Evolutionary conservation across 495 filamentous ascomycete species (phyloP).

Genomic region (Cudoniella acicularis): DNA sequence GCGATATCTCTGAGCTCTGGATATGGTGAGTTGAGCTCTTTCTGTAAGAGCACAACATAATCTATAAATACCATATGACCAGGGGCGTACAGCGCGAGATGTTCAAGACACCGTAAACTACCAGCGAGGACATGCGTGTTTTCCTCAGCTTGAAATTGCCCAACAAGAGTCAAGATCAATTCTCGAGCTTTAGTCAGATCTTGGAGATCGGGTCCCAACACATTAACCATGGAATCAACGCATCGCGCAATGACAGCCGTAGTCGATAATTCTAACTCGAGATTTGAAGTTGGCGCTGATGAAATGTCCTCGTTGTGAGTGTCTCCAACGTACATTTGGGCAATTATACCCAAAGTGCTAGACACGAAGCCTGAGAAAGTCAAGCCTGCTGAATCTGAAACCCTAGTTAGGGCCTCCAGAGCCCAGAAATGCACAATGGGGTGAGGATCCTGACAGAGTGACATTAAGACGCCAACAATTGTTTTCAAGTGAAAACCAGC

Average conservation of each 20-base stretch:
- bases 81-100: constrained; percentile 88
- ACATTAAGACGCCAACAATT: constrained; percentile 92
- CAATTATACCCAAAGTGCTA: constrained; percentile 86
- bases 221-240: constrained; percentile 93
- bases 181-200: constrained; percentile 89
- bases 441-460: constrained; percentile 92
- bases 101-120: constrained; percentile 80
- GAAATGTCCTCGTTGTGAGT: constrained; percentile 84
- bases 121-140: constrained; percentile 69
- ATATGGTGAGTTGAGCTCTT: constrained; percentile 64
- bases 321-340: constrained; percentile 86
- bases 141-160: constrained; percentile 77
- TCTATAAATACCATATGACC: constrained; percentile 75
- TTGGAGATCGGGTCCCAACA: constrained; percentile 91
- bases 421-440: constrained; percentile 96
- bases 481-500: constrained; percentile 96
- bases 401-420: constrained; percentile 79
- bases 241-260: constrained; percentile 79
- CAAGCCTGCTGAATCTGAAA: constrained; percentile 88
- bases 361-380: constrained; percentile 88
- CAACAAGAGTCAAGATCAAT: constrained; percentile 80
- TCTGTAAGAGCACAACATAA: constrained; percentile 81
- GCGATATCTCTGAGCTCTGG: constrained; percentile 71
- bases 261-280: constrained; percentile 78
- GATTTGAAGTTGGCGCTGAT: constrained; percentile 76